Conservation (phyloP, 305 asterid genomes). For the Plantago coronopus region DNA sequence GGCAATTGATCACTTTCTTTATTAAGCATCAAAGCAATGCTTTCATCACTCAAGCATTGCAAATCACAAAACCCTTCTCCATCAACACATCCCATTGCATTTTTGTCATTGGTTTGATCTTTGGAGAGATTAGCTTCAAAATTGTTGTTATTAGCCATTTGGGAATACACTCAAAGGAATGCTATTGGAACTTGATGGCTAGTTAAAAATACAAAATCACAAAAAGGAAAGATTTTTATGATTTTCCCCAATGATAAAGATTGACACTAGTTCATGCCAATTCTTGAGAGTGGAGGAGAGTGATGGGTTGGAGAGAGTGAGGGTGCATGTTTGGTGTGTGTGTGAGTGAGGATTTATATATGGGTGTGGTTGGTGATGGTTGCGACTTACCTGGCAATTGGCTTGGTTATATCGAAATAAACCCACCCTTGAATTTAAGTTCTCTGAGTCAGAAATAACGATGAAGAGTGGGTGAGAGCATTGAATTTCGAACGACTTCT, state of each 20-base stretch:
- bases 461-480: no score
- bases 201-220: background rate
- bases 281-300: slow-evolving; percentile 22
- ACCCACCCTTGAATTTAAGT: no score
- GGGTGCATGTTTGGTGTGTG: slow-evolving; percentile 1
- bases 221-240: slow-evolving; percentile 23
- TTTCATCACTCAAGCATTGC: slow-evolving; percentile 44
- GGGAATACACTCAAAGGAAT: slow-evolving; percentile 23
- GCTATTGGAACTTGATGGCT: slow-evolving; percentile 31
- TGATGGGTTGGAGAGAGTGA: slow-evolving; percentile 11
- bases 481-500: no score
- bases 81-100: slow-evolving; percentile 29
- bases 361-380: slow-evolving; percentile 19
- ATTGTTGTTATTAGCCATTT: slow-evolving; percentile 43
- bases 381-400: no score
- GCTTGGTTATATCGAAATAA: no score
- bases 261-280: slow-evolving; percentile 31
- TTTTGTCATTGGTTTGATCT: slow-evolving; percentile 28
- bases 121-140: slow-evolving; percentile 25
- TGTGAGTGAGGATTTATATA: slow-evolving; percentile 20
- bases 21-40: slow-evolving; percentile 48
- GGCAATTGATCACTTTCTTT: slow-evolving; percentile 53
- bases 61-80: slow-evolving; percentile 34
- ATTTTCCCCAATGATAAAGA: slow-evolving; percentile 26
- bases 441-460: no score